Base-by-base conservation (phyloP, 2,329 filamentous ascomycete genomes). In the Colletotrichum abscissum region DNA sequence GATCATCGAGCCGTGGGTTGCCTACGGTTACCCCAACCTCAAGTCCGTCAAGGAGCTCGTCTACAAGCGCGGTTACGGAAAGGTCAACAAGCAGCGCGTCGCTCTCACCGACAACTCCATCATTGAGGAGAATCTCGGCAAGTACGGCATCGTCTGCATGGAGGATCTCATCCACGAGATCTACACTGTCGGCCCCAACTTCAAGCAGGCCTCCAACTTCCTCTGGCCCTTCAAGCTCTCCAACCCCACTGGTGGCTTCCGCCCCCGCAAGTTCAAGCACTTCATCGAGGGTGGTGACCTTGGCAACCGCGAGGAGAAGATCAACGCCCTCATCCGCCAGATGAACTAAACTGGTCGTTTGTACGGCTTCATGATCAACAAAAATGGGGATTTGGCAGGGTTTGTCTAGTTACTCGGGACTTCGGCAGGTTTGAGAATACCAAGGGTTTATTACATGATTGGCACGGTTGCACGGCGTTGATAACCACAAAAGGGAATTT, bases 31-130 rank as follows among this genome's bases (percentile, higher is more conserved):
- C 91, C 97, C 97, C 87, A 98, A 98, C 92, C 93, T 98, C 78
- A 99, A 99, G 94, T 94, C 92, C 84, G 92, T 99, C 86, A 97
- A 97, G 87, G 97, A 99, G 90, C 95, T 99, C 84, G 88, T 99
- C 90, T 99, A 99, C 93, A 99, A 98, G 94, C 96, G 97, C 81
- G 97, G 97, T 82, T 98, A 99, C 87, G 97, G 96, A 85, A 99
- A 98, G 92, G 89, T 98, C 86, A 92, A 98, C 90, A 98, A 98
- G 93, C 95, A 98, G 91, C 95, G 97, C 82, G 91, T 97, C 84
- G 91, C 97, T 78, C 92, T 99, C 77, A 98, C 96, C 80, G 96
- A 99, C 92, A 98, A 99, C 91, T 88, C 95, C 85, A 93, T 99
- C 86, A 95, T 99, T 78, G 97, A 99, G 92, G 92, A 96, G 89